Evolutionary conservation across 1,139 yeast species (phyloP).

Genomic region (Protomyces gravidus): DNA sequence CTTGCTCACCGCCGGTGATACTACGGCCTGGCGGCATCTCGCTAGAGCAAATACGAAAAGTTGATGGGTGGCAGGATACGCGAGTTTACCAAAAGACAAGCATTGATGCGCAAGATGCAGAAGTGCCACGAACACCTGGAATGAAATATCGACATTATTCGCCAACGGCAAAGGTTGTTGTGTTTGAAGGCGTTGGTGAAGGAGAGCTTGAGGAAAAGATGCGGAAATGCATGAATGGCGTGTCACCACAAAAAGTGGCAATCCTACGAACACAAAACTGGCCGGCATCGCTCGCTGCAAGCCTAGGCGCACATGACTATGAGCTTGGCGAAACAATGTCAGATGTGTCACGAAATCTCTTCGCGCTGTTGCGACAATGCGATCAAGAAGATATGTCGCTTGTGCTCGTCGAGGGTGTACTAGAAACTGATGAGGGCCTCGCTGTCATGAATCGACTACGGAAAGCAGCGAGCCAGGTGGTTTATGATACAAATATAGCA

Average conservation of each 20-base stretch:
- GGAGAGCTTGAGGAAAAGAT: not conserved
- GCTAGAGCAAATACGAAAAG: slow-evolving; percentile 60
- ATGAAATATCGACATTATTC: slow-evolving; percentile 96
- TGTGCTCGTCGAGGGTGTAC: slow-evolving; percentile 72
- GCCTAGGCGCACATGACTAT: not conserved
- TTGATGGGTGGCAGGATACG: slow-evolving; percentile 68
- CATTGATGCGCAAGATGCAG: slow-evolving; percentile 42
- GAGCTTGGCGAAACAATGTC: slow-evolving; percentile 43
- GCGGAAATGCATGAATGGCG: not conserved
- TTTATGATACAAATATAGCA: not conserved
- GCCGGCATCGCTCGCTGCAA: slow-evolving; percentile 8
- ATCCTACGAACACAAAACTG: slow-evolving; percentile 44
- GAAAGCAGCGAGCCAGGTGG: slow-evolving; percentile 70
- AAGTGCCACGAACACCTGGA: slow-evolving; percentile 87
- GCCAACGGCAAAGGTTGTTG: slow-evolving; percentile 75
- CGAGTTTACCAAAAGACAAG: slow-evolving; percentile 45
- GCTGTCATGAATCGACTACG: slow-evolving; percentile 89
- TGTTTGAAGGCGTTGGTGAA: slow-evolving; percentile 46
- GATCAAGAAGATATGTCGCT: slow-evolving; percentile 57
- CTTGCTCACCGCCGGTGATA: slow-evolving; percentile 75
- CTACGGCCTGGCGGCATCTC: slow-evolving; percentile 92
- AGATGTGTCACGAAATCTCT: slow-evolving; percentile 69
- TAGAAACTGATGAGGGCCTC: slow-evolving; percentile 69
- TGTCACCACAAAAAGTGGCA: slow-evolving; percentile 44
- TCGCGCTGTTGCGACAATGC: slow-evolving; percentile 64